Conservation (phyloP, 2,329 filamentous ascomycete genomes). For the Cytospora chrysosperma region DNA sequence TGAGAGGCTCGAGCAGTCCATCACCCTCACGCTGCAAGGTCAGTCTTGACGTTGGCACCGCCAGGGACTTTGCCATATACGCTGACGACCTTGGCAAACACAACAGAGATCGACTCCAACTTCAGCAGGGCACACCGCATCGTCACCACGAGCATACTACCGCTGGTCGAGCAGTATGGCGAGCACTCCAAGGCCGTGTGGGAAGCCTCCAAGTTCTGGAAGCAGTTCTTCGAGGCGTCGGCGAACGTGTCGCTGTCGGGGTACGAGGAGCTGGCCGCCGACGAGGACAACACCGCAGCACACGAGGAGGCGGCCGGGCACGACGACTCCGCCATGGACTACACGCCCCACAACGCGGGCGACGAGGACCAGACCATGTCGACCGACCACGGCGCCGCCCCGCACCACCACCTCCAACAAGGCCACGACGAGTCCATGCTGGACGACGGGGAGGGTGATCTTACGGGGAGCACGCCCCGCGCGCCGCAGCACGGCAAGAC, state of each 20-base stretch:
- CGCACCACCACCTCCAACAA: slow-evolving; percentile 17
- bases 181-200: slow-evolving; percentile 92
- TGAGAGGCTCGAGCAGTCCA: slow-evolving; percentile 93
- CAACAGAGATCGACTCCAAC: slow-evolving; percentile 91
- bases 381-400: slow-evolving; percentile 32
- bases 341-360: slow-evolving; percentile 29
- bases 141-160: slow-evolving; percentile 88
- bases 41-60: slow-evolving; percentile 23
- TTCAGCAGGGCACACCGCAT: slow-evolving; percentile 97
- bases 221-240: slow-evolving; percentile 98
- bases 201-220: slow-evolving; percentile 99
- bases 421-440: slow-evolving; percentile 64
- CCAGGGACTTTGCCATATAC: neutral
- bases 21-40: slow-evolving; percentile 94
- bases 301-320: slow-evolving; percentile 53
- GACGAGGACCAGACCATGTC: slow-evolving; percentile 37
- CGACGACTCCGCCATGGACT: slow-evolving; percentile 47
- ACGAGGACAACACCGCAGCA: slow-evolving; percentile 57
- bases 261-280: slow-evolving; percentile 79
- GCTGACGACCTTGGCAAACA: neutral
- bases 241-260: slow-evolving; percentile 95
- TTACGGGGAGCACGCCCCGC: slow-evolving; percentile 68
- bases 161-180: slow-evolving; percentile 91
- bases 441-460: slow-evolving; percentile 56
- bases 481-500: slow-evolving; percentile 47